phyloP scores from a whole-genome alignment of 495 filamentous ascomycete species.

The Elaphomyces granulatus region DNA sequence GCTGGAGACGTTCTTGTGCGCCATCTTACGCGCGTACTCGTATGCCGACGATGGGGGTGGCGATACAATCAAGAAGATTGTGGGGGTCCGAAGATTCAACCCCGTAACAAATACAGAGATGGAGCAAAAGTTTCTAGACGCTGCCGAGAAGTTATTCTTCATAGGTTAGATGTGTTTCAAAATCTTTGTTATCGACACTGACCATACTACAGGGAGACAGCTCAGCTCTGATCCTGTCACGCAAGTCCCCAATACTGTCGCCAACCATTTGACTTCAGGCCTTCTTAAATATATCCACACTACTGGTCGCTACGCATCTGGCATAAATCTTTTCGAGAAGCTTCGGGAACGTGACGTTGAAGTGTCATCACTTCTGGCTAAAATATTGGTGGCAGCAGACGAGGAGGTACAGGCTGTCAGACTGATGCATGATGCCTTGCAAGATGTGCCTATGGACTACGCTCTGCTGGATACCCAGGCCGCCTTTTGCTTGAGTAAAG shows the following conservation, averaged over 20 bases:
- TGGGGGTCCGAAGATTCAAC: constrained; percentile 90
- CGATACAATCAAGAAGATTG: constrained; percentile 82
- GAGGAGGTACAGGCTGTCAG: constrained; percentile 92
- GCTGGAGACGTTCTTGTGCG: constrained; percentile 95
- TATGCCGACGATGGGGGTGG: constrained; percentile 92
- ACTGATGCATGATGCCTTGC: constrained; percentile 71
- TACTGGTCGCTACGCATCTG: constrained; percentile 86
- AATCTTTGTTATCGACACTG: constrained; percentile 4
- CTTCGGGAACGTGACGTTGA: constrained; percentile 80
- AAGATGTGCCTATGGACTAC: constrained; percentile 91
- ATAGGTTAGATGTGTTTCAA: constrained; percentile 41
- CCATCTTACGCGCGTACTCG: constrained; percentile 80
- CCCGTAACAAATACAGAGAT: constrained; percentile 94
- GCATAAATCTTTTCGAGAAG: constrained; percentile 97
- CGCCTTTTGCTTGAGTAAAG: constrained; percentile 80
- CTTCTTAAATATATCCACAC: constrained; percentile 95
- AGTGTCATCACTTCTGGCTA: constrained; percentile 81
- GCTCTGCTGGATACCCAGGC: constrained; percentile 87
- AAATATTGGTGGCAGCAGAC: constrained; percentile 80
- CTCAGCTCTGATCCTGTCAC: constrained; percentile 94
- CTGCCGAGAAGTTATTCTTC: constrained; percentile 91
- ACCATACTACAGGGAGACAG: constrained; percentile 56
- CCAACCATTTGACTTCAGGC: constrained; percentile 86
- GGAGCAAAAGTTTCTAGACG: constrained; percentile 91
- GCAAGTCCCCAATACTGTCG: constrained; percentile 91